phyloP scores from a whole-genome alignment of 225 moss, liverwort and hornwort species.

The Straminergon stramineum region DNA sequence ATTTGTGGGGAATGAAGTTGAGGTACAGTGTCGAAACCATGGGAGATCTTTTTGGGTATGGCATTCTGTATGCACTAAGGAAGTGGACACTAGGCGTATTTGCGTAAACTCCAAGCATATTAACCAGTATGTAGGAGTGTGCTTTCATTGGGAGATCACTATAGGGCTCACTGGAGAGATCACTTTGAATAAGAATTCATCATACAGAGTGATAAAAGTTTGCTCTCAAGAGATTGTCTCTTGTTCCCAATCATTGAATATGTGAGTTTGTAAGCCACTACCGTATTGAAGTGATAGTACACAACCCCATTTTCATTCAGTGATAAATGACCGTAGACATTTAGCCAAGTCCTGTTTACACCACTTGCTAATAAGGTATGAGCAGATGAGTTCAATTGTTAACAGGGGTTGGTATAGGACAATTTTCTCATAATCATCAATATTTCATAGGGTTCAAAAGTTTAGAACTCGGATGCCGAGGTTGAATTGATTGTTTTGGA shows the following conservation, averaged over 20 bases:
- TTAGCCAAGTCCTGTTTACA: neutral
- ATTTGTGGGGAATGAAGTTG: constrained; percentile 65
- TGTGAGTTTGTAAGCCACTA: neutral
- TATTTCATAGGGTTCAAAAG: neutral
- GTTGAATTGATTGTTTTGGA: neutral
- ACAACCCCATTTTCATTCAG: neutral
- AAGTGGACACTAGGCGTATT: neutral
- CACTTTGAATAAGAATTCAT: neutral
- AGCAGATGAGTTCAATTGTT: neutral
- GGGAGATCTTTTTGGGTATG: neutral
- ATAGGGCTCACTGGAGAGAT: neutral
- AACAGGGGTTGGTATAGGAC: neutral
- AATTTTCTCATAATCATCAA: neutral
- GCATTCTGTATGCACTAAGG: neutral
- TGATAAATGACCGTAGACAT: neutral
- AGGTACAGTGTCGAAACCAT: constrained; percentile 17
- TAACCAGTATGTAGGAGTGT: neutral
- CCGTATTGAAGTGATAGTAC: neutral
- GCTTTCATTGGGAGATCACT: neutral
- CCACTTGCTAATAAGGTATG: neutral
- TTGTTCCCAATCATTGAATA: neutral
- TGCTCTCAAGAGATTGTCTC: neutral
- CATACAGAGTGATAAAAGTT: neutral
- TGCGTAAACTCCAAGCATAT: neutral
- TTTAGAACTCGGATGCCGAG: neutral